Conservation (phyloP, 2,329 filamentous ascomycete genomes). For the Sarocladiaceae sp. region DNA sequence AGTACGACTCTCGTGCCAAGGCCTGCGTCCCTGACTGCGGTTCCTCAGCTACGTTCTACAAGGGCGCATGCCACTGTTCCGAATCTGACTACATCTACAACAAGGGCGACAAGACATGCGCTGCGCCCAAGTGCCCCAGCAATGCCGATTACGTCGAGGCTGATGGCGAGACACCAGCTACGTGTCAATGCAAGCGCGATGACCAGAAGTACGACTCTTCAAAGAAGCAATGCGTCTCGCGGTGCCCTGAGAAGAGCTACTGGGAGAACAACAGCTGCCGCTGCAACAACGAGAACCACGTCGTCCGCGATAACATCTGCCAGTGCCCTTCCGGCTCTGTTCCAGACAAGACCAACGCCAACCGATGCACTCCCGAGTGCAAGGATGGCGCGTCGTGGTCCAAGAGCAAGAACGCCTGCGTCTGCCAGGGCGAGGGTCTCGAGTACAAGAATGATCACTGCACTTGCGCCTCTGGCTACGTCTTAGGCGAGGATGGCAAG, state of each 20-base stretch:
- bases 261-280: background rate
- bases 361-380: background rate
- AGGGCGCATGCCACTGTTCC: background rate
- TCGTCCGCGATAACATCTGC: background rate
- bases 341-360: background rate
- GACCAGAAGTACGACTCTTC: background rate
- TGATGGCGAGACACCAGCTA: background rate
- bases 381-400: background rate
- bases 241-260: background rate
- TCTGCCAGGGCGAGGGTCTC: background rate
- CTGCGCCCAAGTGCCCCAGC: background rate
- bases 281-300: background rate
- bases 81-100: background rate
- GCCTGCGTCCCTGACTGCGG: slow-evolving; percentile 1
- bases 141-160: background rate
- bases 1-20: background rate
- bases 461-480: too few relatives aligned
- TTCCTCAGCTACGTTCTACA: background rate
- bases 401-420: background rate
- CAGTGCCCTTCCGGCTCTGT: background rate
- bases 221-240: too few relatives aligned
- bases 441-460: too few relatives aligned
- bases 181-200: background rate
- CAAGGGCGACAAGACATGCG: background rate
- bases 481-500: background rate